Evolutionary conservation across 345 rosid genomes (phyloP), one percentile per base, ranked within the genome.

Genomic region (Eucalyptus decipiens): DNA sequence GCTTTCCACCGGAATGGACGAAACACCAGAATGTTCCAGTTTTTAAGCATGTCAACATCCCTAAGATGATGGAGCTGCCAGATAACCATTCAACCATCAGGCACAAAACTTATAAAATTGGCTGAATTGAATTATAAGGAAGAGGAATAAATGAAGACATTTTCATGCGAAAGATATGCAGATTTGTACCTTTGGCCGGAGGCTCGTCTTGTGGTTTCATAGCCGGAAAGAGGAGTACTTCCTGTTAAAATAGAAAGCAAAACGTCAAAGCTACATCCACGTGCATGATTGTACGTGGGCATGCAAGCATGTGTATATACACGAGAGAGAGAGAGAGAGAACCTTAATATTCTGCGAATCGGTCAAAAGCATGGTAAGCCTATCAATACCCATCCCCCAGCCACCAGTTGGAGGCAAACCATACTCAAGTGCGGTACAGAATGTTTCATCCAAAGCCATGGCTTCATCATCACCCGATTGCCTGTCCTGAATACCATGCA

Each of bases 401-500:
- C 99, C 99, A 91, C 94, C 98, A 12, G 99, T 98, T 42, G 99
- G 99, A 89, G 99, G 97, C 93, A 98, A 90, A 32, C 99, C 98
- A 87, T 95, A 97, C 90, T 98, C 99, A 26, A 98, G 96, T 69
- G 99, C 96, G 0, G 93, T 93, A 88, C 99, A 97, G 87, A 98
- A 98, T 47, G 97, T 95, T 92, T 98, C 99, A 91, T 98, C 99
- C 86, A 95, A 83, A 86, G 98, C 98, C 99, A 98, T 98, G 6
- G 99, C 99, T 93, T 98, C 99, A 87, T 97, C 99, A 88, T 98
- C 99, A 52, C 99, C 99, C 6, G 96, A 98, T 85, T 98, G 97
- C 80, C 99, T 91, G 90, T 97, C 99, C 97, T 97, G 91, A 86
- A 26, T 90, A 47, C 47, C 54, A 49, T 19, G 54, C 26, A 17